Evolutionary conservation across 257 asterid genomes (phyloP).

Genomic region (Nicotiana sylvestris): DNA sequence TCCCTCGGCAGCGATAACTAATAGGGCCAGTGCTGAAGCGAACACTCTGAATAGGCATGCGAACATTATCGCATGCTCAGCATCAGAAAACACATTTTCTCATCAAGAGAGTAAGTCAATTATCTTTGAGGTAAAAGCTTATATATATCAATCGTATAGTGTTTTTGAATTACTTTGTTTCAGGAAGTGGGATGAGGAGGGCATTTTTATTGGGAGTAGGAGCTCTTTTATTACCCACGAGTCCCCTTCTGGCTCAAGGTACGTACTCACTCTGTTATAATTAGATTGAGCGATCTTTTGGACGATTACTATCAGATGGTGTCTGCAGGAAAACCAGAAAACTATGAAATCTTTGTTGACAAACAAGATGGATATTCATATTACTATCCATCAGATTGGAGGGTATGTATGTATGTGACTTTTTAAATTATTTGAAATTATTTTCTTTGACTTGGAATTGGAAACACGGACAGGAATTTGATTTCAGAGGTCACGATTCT

Average conservation of each 20-base stretch:
- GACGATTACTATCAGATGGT: not conserved
- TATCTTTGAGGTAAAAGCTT: not conserved
- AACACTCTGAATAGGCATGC: not conserved
- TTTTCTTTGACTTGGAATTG: not conserved
- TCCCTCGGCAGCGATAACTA: conserved; percentile 31
- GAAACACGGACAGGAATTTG: conserved; percentile 52
- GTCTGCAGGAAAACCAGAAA: conserved; percentile 47
- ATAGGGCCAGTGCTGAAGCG: conserved; percentile 25
- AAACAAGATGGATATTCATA: conserved; percentile 81
- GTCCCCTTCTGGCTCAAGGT: conserved; percentile 75
- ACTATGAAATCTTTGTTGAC: conserved; percentile 55
- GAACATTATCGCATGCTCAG: conserved; percentile 35
- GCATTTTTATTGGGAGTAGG: conserved; percentile 57
- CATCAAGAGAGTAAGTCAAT: conserved; percentile 40
- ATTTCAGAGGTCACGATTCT: conserved; percentile 81
- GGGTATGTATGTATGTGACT: conserved; percentile 31
- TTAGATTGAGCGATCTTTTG: no score
- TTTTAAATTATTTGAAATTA: not conserved
- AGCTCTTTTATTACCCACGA: conserved; percentile 31
- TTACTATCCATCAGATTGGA: conserved; percentile 88
- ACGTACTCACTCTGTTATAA: not conserved
- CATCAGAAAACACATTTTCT: conserved; percentile 10
- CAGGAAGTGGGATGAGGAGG: conserved; percentile 51
- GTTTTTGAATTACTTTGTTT: not conserved
- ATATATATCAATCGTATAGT: not conserved